Base-by-base conservation (phyloP, 495 filamentous ascomycete species). In the Friedmanniomyces simplex region DNA sequence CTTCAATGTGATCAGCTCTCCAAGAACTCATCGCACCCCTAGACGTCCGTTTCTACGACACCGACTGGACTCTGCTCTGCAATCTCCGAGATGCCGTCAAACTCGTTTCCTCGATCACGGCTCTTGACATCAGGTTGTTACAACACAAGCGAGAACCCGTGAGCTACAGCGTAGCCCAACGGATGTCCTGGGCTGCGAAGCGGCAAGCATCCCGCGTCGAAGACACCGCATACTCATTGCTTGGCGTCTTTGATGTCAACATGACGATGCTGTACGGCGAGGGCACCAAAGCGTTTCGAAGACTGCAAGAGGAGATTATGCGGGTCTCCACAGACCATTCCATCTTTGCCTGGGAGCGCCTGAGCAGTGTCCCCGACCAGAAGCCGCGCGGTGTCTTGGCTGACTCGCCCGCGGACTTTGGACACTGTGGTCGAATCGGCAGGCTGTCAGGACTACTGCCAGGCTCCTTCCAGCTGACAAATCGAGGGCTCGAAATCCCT, bases 181-280 rank as follows among this genome's bases (percentile, higher is more conserved):
- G 61, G 21, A 61, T 66, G 60, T 59, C 36, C 16, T 66, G 63
- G 63, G 61, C 57, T 25, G 47, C 57, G 6, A 34, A 37, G 3
- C 48, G 63, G 50, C 26, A 34, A 11, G 60, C 58, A 8, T 57
- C 53, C 21, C 43, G 49, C 13, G 18, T 58, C 2, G 70, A 72
- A 55, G 71, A 73, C 47, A 59, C 61, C 20, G 71, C 71, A 10
- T 73, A 72, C 51, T 64, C 57, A 34, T 57, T 73, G 3, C 41
- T 73, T 7, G 71, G 71, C 18, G 28, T 73, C 8, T 70, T 72
- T 50, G 52, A 61, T 24, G 53, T 73, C 43, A 71, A 67, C 55
- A 69, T 73, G 65, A 58, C 66, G 1, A 57, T 72, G 43, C 60
- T 71, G n/a, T 74, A 74, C 53, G 72, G 72, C 13, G 72, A 74